phyloP scores from a whole-genome alignment of 2,329 filamentous ascomycete genomes.

The Rugonectria rugulosa region DNA sequence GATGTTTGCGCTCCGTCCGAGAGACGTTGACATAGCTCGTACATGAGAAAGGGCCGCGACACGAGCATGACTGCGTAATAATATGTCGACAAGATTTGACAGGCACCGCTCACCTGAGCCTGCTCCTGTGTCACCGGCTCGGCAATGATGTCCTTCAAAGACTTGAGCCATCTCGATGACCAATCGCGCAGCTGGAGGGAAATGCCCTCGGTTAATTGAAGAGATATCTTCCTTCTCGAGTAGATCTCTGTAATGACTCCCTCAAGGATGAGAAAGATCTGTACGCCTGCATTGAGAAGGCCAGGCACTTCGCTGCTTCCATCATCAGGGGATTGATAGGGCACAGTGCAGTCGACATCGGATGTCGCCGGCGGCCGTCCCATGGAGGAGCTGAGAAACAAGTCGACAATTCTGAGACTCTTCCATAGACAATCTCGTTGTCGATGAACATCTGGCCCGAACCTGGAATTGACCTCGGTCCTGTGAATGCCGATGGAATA shows the following conservation, averaged over 20 bases:
- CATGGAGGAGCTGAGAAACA: conserved; percentile 62
- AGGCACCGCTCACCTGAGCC: conserved; percentile 53
- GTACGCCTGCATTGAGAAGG: conserved; percentile 59
- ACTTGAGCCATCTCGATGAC: conserved; percentile 57
- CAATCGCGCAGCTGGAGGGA: conserved; percentile 61
- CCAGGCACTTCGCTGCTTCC: conserved; percentile 51
- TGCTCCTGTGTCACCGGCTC: conserved; percentile 29
- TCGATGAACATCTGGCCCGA: conserved; percentile 51
- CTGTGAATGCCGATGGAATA: conserved; percentile 62
- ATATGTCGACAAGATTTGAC: conserved; percentile 60
- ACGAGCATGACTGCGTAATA: conserved; percentile 67
- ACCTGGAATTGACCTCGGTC: conserved; percentile 61
- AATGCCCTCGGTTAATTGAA: conserved; percentile 61
- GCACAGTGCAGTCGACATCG: conserved; percentile 62
- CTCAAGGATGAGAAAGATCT: conserved; percentile 61
- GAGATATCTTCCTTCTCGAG: conserved; percentile 60
- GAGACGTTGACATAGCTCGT: conserved; percentile 57
- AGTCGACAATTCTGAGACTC: conserved; percentile 59
- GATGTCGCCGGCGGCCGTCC: conserved; percentile 61
- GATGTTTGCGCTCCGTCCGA: conserved; percentile 42
- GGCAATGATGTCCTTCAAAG: conserved; percentile 49
- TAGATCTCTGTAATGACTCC: conserved; percentile 60
- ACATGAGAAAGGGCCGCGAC: conserved; percentile 63
- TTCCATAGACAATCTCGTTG: conserved; percentile 62
- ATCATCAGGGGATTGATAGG: conserved; percentile 49